Base-by-base conservation (phyloP, 345 rosid species). In the Camelina neglecta region DNA sequence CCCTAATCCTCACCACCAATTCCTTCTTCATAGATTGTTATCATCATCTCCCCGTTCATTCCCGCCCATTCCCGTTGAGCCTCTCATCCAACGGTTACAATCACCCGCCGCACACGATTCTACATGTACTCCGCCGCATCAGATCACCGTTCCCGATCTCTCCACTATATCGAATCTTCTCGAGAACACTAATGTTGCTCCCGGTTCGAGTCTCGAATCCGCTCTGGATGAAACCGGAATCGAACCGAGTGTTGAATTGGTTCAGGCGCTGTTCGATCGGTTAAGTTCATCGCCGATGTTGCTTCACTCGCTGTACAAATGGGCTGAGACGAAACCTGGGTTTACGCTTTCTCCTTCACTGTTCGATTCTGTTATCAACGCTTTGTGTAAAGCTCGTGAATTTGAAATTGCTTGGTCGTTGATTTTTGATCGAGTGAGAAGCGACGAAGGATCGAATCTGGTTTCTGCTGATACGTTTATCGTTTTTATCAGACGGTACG, bases 341-440 rank as follows among this genome's bases (percentile, higher is more conserved):
- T 86, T 92, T 56, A 75, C 62, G 48, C 64, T 79, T 44, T 75
- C 95, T 65, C 72, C 82, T 3, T 8, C 70, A 20, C 75, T 90
- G 50, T 86, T 90, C 53, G 74, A 86, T 64, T 80, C 85, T 0
- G 76, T 87, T 48, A 11, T 90, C 55, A 87, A 83, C 55, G 75
- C 79, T 71, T 84, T 92, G 42, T 92, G 89, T 24, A 90, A 86
- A 72, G 84, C 89, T 5, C 82, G 87, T 77, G 89, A 87, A 36
- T 95, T 87, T 67, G 91, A 85, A 44, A 83, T 84, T 26, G 96
- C 93, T 1, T 95, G 98, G 94, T 73, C 74, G 47, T 65, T 92
- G 79, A 41, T 95, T 79, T 89, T 82, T 38, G 89, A 83, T 79
- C 84, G 83, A 50, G 79, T 79, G 65, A 79, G 64, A 41, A 80